phyloP scores from a whole-genome alignment of 1,139 yeast genomes.

The Candida mesenterica region DNA sequence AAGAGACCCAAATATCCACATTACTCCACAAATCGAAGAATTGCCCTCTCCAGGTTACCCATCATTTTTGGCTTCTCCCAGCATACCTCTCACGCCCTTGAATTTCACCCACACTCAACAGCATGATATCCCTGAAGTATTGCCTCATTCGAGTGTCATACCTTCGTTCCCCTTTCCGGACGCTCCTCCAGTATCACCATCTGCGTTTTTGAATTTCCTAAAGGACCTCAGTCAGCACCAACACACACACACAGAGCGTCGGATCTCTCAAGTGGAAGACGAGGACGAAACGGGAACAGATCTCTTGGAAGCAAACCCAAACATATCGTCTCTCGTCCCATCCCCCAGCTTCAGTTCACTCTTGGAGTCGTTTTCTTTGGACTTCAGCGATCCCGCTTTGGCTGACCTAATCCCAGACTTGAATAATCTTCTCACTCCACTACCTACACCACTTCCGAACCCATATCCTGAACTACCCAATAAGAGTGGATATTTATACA shows the following conservation, averaged over 20 bases:
- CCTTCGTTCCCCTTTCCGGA: background rate
- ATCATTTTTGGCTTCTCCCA: background rate
- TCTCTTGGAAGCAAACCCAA: too few relatives aligned
- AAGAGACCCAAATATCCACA: background rate
- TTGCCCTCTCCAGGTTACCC: background rate
- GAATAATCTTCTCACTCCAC: conserved; percentile 21
- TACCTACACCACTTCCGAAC: conserved; percentile 14
- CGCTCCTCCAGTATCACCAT: conserved; percentile 14
- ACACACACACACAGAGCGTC: conserved; percentile 5
- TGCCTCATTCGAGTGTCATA: too few relatives aligned
- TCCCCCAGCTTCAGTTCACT: conserved; percentile 7
- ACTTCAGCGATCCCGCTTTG: conserved; percentile 4
- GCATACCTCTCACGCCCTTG: too few relatives aligned
- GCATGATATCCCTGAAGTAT: too few relatives aligned
- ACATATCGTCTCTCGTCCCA: background rate
- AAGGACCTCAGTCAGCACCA: conserved; percentile 19
- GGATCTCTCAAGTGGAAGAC: conserved; percentile 3
- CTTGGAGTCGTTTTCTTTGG: conserved; percentile 8
- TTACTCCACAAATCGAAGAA: background rate
- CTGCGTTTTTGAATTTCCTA: conserved; percentile 20
- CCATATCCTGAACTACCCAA: conserved; percentile 13
- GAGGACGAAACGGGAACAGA: conserved; percentile 1
- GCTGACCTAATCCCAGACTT: conserved; percentile 10
- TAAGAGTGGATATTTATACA: conserved; percentile 42
- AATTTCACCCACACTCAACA: too few relatives aligned